Conservation (phyloP, 1,139 yeast species). For the Protomyces inundatus region DNA sequence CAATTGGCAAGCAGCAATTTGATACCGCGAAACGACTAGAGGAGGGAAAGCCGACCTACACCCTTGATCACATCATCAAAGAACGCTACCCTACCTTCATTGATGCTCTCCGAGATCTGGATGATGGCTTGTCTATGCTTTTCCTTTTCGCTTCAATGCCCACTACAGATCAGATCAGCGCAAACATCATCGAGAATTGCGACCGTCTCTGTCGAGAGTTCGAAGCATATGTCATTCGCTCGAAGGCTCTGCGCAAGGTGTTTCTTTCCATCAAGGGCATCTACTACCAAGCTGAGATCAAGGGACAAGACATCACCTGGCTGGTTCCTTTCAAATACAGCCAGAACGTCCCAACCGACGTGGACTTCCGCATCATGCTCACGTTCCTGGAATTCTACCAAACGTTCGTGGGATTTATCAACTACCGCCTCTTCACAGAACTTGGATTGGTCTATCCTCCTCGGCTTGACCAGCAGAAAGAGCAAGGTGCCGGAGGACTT, state of each 20-base stretch:
- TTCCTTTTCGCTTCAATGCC: slow-evolving; percentile 93
- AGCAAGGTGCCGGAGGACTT: slow-evolving; percentile 86
- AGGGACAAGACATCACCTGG: slow-evolving; percentile 94
- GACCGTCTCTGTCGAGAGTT: slow-evolving; percentile 85
- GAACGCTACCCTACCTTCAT: slow-evolving; percentile 93
- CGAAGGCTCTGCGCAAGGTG: slow-evolving; percentile 74
- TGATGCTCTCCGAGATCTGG: slow-evolving; percentile 88
- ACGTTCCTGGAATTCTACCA: slow-evolving; percentile 94
- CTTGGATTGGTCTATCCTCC: slow-evolving; percentile 89
- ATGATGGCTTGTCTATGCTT: slow-evolving; percentile 92
- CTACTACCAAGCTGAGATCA: slow-evolving; percentile 82
- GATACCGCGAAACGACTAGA: slow-evolving; percentile 83
- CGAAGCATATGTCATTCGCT: slow-evolving; percentile 89
- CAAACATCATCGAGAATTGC: slow-evolving; percentile 79
- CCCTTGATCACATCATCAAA: slow-evolving; percentile 81
- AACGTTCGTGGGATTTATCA: slow-evolving; percentile 79
- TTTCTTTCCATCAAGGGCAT: slow-evolving; percentile 97
- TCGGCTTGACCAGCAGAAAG: slow-evolving; percentile 60
- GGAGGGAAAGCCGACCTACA: slow-evolving; percentile 72
- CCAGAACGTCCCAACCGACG: slow-evolving; percentile 86
- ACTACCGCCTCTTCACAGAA: slow-evolving; percentile 79
- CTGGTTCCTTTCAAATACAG: slow-evolving; percentile 95
- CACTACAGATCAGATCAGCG: slow-evolving; percentile 76
- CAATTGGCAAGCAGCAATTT: slow-evolving; percentile 88
- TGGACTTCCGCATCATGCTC: slow-evolving; percentile 94